Conservation (phyloP, 305 asterid species). For the Fraxinus dipetala region DNA sequence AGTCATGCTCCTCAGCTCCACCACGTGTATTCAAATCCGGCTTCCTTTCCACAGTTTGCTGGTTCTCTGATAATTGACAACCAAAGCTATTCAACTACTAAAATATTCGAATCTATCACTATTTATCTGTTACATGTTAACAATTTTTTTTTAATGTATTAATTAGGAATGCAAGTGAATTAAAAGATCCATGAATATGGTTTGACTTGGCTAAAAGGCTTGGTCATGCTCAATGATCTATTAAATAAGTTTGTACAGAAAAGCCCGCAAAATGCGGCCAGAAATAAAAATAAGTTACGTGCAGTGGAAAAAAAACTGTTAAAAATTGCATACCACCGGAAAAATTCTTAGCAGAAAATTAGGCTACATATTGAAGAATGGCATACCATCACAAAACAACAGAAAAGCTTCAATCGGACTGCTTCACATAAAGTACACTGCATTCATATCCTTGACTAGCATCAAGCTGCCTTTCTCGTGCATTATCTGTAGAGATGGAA, state of each 20-base stretch:
- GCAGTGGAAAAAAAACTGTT: not conserved
- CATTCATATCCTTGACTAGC: conserved; percentile 49
- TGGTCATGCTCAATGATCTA: not conserved
- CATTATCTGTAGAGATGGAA: conserved; percentile 61
- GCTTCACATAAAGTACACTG: conserved; percentile 61
- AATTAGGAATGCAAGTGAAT: not conserved
- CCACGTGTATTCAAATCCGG: not conserved
- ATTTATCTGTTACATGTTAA: not conserved
- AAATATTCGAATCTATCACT: not conserved
- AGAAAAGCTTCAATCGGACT: not conserved
- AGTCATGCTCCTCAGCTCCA: not conserved
- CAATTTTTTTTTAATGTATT: not conserved
- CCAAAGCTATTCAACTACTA: not conserved
- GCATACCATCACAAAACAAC: not conserved
- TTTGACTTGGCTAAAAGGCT: not conserved
- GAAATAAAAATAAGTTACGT: not conserved
- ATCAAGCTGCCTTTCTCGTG: conserved; percentile 54
- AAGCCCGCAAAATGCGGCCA: not conserved
- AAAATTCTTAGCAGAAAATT: not conserved
- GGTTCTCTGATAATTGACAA: not conserved
- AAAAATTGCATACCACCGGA: not conserved
- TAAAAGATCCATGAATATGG: not conserved
- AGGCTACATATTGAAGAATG: not conserved
- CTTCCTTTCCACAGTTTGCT: not conserved
- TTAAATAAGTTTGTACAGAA: not conserved